Base-by-base conservation (phyloP, 208 protist genomes). In the Trypanosoma grayi region DNA sequence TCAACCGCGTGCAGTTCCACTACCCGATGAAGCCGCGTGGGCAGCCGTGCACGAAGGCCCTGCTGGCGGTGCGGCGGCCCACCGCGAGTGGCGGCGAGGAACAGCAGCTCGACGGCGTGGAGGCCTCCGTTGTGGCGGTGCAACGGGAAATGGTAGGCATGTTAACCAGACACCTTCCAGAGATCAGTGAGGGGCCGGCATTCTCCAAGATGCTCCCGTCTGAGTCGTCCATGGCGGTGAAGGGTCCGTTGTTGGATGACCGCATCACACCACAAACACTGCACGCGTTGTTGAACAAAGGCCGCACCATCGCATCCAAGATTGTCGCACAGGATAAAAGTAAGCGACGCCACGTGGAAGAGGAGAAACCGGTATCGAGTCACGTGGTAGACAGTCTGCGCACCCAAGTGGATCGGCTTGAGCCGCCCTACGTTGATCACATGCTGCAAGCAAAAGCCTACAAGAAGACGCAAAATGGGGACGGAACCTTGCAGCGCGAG, bases 241-340 rank as follows among this genome's bases (percentile, higher is more conserved):
- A 30, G 4, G 0, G 2, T 28, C 13, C 14, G 5, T 25, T 51
- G 5, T 34, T 78, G 0, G 82, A 89, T 57, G 82, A 89, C 50
- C 75, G 82, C 41, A 78, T 89, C 33, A 89, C 82, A 0, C 67
- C 82, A 25, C 55, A 73, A 54, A 85, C 79, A 18, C 66, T 89
- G n/a, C 73, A 81, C 24, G 11, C 57, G 20, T 53, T 89, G 7
- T 52, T 88, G 28, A 39, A 66, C 2, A 79, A 79, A 24, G 71
- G 77, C 14, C 58, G 59, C 18, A 37, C 40, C 16, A 31, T 14
- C 10, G 77, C 60, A 18, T 41, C 54, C 2, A 56, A 53, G 39
- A 14, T 55, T n/a, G 13, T 22, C 9, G 3, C 2, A 13, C 39
- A 55, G 30, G 41, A 27, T 6, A 30, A 20, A 1, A 13, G 1